Evolutionary conservation across 495 filamentous ascomycete genomes (phyloP).

Genomic region (Lasiosphaeria miniovina): DNA sequence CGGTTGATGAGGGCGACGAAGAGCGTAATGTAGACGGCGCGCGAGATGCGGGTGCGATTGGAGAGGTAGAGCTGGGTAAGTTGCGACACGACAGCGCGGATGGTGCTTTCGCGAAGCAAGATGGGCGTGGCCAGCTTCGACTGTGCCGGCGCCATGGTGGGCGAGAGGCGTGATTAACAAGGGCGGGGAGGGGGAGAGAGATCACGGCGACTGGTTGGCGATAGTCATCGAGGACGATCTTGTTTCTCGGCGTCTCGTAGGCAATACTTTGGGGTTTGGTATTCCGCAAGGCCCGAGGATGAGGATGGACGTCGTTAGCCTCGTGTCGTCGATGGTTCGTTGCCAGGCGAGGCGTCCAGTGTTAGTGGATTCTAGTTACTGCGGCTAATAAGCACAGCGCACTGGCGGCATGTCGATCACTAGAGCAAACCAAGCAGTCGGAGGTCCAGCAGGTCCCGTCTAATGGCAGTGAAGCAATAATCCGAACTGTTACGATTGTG

Average conservation of each 20-base stretch:
- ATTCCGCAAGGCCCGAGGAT: neutral
- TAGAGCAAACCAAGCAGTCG: neutral
- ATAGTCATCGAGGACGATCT: constrained; percentile 18
- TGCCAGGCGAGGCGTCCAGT: too few species aligned
- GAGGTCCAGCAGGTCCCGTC: neutral
- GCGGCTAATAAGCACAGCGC: neutral
- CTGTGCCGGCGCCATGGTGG: constrained; percentile 65
- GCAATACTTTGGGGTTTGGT: neutral
- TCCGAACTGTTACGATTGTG: neutral
- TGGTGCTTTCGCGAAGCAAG: constrained; percentile 59
- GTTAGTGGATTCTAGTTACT: too few species aligned
- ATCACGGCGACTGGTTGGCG: constrained; percentile 6
- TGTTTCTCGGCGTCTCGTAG: neutral
- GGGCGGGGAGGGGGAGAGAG: neutral
- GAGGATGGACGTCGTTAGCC: neutral
- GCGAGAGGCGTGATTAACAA: neutral
- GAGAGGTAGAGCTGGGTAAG: constrained; percentile 74
- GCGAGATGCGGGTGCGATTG: constrained; percentile 85
- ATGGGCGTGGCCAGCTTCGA: constrained; percentile 66
- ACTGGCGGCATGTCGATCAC: neutral
- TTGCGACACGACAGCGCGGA: constrained; percentile 70
- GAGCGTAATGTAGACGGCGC: constrained; percentile 87
- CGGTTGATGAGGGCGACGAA: constrained; percentile 85
- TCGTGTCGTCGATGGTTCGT: neutral
- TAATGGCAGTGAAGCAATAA: neutral